phyloP scores from a whole-genome alignment of 495 filamentous ascomycete genomes.

The Tuber calosporum region DNA sequence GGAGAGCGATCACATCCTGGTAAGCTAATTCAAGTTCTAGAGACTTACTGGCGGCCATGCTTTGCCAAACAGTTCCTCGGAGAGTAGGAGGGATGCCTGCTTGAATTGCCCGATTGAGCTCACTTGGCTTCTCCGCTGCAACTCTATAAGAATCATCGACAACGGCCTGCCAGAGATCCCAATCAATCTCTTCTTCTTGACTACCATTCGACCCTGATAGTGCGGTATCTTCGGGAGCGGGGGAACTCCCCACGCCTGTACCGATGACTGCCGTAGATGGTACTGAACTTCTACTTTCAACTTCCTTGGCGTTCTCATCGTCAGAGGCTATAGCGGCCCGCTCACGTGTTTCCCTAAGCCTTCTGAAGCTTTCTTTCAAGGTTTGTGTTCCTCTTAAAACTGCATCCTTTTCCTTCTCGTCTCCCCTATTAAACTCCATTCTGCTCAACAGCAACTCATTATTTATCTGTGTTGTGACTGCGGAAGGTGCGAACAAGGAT shows the following conservation, averaged over 20 bases:
- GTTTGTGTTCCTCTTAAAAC: constrained; percentile 36
- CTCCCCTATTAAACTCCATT: constrained; percentile 34
- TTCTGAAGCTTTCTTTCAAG: constrained; percentile 40
- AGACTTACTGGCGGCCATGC: constrained; percentile 86
- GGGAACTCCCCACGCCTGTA: neutral
- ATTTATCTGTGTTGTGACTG: constrained; percentile 29
- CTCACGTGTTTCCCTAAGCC: constrained; percentile 37
- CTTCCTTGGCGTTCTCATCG: constrained; percentile 20
- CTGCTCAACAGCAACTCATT: constrained; percentile 36
- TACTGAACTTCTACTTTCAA: constrained; percentile 21
- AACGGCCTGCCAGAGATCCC: constrained; percentile 95
- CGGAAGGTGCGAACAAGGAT: constrained; percentile 28
- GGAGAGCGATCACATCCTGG: constrained; percentile 61
- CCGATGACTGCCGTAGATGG: constrained; percentile 14
- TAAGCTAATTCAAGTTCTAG: constrained; percentile 85
- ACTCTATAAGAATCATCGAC: constrained; percentile 88
- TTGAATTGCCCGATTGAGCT: constrained; percentile 82
- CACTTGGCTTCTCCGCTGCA: constrained; percentile 72
- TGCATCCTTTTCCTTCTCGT: constrained; percentile 39
- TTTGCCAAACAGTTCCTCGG: constrained; percentile 95
- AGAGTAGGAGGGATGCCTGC: constrained; percentile 91
- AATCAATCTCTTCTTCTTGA: constrained; percentile 57
- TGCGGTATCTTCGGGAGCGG: neutral
- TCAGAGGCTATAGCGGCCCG: constrained; percentile 15
- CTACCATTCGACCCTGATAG: neutral